Evolutionary conservation across 2,329 filamentous ascomycete species (phyloP).

Genomic region (Geosmithia morbida): DNA sequence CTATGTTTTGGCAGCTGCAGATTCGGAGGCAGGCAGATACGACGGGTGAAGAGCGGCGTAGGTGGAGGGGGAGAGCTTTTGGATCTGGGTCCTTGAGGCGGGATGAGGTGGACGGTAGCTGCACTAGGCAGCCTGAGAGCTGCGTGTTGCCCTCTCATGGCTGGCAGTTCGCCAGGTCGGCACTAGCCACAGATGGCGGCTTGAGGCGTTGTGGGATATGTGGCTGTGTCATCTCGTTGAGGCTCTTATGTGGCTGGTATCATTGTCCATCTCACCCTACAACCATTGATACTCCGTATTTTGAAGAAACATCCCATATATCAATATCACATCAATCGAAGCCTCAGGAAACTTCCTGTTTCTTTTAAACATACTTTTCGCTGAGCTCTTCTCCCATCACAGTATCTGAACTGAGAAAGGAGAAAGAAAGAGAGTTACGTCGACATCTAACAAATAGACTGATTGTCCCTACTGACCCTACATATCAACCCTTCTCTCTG

Average conservation of each 20-base stretch:
- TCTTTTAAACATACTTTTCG: too few species aligned
- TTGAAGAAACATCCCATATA: too few species aligned
- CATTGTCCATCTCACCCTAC: neutral
- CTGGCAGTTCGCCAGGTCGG: neutral
- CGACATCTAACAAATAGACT: too few species aligned
- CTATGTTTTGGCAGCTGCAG: neutral
- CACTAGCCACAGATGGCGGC: slow-evolving; percentile 1
- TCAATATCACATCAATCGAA: too few species aligned
- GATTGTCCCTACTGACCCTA: too few species aligned
- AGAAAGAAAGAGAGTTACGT: too few species aligned
- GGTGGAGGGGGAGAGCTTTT: neutral
- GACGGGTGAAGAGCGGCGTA: neutral
- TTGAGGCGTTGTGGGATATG: neutral
- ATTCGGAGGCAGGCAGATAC: neutral
- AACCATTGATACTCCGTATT: too few species aligned
- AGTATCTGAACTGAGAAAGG: too few species aligned
- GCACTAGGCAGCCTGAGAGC: slow-evolving; percentile 2
- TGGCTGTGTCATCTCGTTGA: neutral
- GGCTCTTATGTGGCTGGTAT: neutral
- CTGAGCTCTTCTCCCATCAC: too few species aligned
- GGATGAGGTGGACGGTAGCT: slow-evolving; percentile 30
- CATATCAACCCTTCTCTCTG: too few species aligned
- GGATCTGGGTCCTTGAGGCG: neutral
- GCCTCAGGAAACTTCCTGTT: too few species aligned
- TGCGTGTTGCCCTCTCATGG: slow-evolving; percentile 1